Evolutionary conservation across 768 basidiomycete species (phyloP), one percentile per base, ranked within the genome.

Genomic region (Coprinopsis sp.): DNA sequence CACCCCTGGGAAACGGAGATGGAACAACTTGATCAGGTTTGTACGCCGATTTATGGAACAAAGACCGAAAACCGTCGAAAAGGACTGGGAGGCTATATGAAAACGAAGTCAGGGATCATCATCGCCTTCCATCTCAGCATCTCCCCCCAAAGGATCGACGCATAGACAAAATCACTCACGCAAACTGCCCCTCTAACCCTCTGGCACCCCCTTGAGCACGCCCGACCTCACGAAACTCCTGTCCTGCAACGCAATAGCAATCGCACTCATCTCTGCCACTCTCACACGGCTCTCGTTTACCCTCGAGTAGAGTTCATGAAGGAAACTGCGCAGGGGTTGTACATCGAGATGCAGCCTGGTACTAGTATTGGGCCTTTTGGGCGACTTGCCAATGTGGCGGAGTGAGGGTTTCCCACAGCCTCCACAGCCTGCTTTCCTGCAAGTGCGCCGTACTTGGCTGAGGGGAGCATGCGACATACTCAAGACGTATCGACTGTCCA

Each of bases 341-440:
- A 96, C 13, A 94, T 63, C 14, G 91, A 88, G 18, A 94, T 74
- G 87, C 90, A 93, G 22, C 77, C 75, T 18, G 77, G 73, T n/a
- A n/a, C n/a, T 2, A 73, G 63, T 8, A 75, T 55, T n/a, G n/a
- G 27, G 81, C 83, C 51, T 89, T 82, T 30, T 85, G 73, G 0
- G 87, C 79, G 0, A 84, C 75, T 61, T 96, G 92, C n/a, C n/a
- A n/a, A n/a, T n/a, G 7, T 93, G 67, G 24, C 94, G 64, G 7
- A 88, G 62, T 50, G 77, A 81, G 46, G 84, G 88, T 67, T 95
- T 96, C 33, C 92, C 93, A 45, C 77, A 81, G 4, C 93, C 92
- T 7, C 76, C 51, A 5, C 75, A n/a, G n/a, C n/a, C n/a, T n/a
- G n/a, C n/a, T n/a, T n/a, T n/a, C n/a, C n/a, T n/a, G 45, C 53